Evolutionary conservation across 2,329 filamentous ascomycete species (phyloP).

Genomic region (Salinomyces thailandicus): DNA sequence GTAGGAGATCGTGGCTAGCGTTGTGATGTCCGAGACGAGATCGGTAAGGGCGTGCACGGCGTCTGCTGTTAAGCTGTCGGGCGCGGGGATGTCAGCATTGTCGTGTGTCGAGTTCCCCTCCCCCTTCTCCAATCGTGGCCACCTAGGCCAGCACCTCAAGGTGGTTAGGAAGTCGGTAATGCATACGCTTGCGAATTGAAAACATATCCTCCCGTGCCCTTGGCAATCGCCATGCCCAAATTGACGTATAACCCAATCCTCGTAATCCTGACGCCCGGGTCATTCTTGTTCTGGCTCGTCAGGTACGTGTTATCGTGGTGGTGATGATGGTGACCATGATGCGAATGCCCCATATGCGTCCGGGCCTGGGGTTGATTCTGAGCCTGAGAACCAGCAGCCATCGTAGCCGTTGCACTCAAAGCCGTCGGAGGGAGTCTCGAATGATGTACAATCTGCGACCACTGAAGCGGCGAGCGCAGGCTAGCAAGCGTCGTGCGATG

Average conservation of each 20-base stretch:
- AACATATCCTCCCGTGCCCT: slow-evolving; percentile 81
- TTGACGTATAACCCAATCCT: slow-evolving; percentile 82
- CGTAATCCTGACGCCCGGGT: slow-evolving; percentile 90
- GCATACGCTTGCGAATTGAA: slow-evolving; percentile 72
- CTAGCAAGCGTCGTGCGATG: no score
- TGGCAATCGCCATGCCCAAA: slow-evolving; percentile 84
- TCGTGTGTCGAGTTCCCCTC: not conserved
- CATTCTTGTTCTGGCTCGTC: slow-evolving; percentile 71
- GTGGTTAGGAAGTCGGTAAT: no score
- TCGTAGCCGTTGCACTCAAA: slow-evolving; percentile 6
- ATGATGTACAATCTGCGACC: slow-evolving; percentile 24
- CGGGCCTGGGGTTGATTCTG: slow-evolving; percentile 16
- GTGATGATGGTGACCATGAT: slow-evolving; percentile 54
- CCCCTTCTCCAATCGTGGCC: no score
- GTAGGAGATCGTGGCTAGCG: slow-evolving; percentile 87
- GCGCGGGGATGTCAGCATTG: not conserved
- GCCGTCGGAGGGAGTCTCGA: slow-evolving; percentile 9
- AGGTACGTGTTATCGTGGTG: slow-evolving; percentile 80
- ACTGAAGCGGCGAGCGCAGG: slow-evolving; percentile 21
- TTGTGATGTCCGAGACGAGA: slow-evolving; percentile 88
- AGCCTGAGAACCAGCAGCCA: slow-evolving; percentile 10
- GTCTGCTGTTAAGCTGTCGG: slow-evolving; percentile 50
- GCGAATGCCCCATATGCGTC: slow-evolving; percentile 22
- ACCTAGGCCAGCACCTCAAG: slow-evolving; percentile 1
- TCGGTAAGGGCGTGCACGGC: slow-evolving; percentile 94